Evolutionary conservation across 139 green algal species (phyloP).

Genomic region (Volvox africanus): DNA sequence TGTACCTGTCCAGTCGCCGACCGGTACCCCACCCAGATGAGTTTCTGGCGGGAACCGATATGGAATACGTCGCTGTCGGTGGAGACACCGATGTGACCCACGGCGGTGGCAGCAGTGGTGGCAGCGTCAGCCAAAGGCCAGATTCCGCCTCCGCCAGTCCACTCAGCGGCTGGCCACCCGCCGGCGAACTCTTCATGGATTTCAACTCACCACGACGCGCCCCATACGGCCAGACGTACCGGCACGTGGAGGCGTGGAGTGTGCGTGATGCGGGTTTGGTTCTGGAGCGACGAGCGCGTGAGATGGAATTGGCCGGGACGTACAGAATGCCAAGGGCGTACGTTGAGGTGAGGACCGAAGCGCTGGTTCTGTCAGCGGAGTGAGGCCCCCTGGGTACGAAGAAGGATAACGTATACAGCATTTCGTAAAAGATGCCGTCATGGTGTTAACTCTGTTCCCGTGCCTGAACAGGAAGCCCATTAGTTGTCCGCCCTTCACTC

Average conservation of each 20-base stretch:
- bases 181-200: constrained; percentile 43
- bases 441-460: no score
- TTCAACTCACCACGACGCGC: neutral
- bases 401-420: no score
- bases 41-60: neutral
- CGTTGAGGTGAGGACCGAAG: neutral
- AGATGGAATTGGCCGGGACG: constrained; percentile 41
- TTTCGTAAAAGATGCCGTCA: no score
- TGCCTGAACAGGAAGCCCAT: no score
- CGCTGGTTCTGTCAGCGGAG: no score
- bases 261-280: constrained; percentile 28
- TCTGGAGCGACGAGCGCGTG: neutral
- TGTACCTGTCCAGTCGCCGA: constrained; percentile 23
- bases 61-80: neutral
- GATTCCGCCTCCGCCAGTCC: neutral
- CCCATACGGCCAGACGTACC: constrained; percentile 10
- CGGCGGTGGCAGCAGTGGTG: neutral
- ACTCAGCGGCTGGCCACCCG: constrained; percentile 20
- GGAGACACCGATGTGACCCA: neutral
- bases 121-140: neutral
- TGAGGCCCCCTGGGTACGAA: no score
- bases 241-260: constrained; percentile 25
- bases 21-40: constrained; percentile 27
- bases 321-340: constrained; percentile 14
- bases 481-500: no score